These are phyloP conservation scores for Aureobasidium sp. DNA, from an alignment of 2,329 filamentous ascomycete genomes.

Conservation along the genomic window DNA sequence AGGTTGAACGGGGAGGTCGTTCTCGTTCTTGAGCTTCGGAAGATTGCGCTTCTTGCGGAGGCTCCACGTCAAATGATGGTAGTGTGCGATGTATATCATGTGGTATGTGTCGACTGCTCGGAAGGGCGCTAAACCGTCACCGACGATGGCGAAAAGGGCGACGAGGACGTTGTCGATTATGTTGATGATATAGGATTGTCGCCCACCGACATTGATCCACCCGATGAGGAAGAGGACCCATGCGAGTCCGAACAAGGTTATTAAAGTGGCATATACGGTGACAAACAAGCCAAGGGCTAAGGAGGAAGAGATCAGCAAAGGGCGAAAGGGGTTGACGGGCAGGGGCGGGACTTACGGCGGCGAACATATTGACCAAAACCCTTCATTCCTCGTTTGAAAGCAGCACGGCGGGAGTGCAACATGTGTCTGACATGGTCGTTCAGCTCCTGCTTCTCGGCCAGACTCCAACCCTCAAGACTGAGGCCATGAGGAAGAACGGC, in stretches of 20 bases:
- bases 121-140: constrained; percentile 58
- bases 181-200: constrained; percentile 53
- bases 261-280: constrained; percentile 71
- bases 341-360: constrained; percentile 44
- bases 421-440: constrained; percentile 85
- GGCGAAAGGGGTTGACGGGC: neutral
- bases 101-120: constrained; percentile 77
- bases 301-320: neutral
- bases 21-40: constrained; percentile 56
- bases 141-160: constrained; percentile 53
- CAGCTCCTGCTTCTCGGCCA: constrained; percentile 63
- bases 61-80: constrained; percentile 58
- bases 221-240: constrained; percentile 86
- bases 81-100: constrained; percentile 73
- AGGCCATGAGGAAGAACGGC: constrained; percentile 70
- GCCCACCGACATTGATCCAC: constrained; percentile 73
- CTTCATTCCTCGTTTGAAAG: constrained; percentile 69
- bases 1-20: constrained; percentile 49
- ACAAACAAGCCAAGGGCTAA: constrained; percentile 70
- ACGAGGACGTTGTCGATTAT: constrained; percentile 51
- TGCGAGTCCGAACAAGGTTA: constrained; percentile 74
- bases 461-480: constrained; percentile 63
- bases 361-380: constrained; percentile 73
- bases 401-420: constrained; percentile 70
- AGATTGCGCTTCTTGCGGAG: constrained; percentile 51